Evolutionary conservation across 805 yeast genomes (phyloP), one percentile per base, ranked within the genome.

Genomic region (Pichia pseudocactophila): DNA sequence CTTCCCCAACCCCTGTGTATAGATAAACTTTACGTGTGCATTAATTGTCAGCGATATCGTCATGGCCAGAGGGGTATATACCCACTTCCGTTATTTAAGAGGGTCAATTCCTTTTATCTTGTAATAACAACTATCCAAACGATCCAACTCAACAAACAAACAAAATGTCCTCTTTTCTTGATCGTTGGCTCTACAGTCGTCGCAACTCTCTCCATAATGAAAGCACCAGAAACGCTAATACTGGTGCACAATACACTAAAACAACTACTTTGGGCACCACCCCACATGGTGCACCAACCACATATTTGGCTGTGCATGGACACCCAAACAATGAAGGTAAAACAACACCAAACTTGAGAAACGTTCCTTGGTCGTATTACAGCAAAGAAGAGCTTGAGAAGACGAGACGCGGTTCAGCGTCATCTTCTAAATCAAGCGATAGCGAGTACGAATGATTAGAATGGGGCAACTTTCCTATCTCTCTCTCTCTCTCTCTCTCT

Each of bases 141-240:
- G 5, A 17, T n/a, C 16, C 30, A 27, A 35, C 12, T 15, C 19
- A 16, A 22, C 30, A 13, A 8, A 10, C 10, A 17, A 17, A 11
- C 18, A 36, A n/a, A 19, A 60, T 58, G 62, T 61, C 65, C 7
- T 51, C 54, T 16, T 62, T 62, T 39, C 34, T 62, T 19, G 66
- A 62, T 36, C 61, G 66, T 33, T 62, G 65, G 65, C 44, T 62
- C 13, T 56, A 56, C 51, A 49, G 56, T 18, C 45, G 51, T 20
- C 45, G 47, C 12, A 33, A 51, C 3, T 42, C 38, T 32, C 8
- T 30, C 18, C 51, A 53, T 37, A 42, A 44, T 40, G 39, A 46
- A 2, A 51, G 57, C 8, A 47, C 47, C 10, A 45, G 44, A 11
- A 46, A 38, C 16, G 39, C 44, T 15, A 58, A 58, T 38, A 57